These are phyloP conservation scores for Fraxinus greggii DNA, from an alignment of 305 asterid species.

Conservation along the genomic window DNA sequence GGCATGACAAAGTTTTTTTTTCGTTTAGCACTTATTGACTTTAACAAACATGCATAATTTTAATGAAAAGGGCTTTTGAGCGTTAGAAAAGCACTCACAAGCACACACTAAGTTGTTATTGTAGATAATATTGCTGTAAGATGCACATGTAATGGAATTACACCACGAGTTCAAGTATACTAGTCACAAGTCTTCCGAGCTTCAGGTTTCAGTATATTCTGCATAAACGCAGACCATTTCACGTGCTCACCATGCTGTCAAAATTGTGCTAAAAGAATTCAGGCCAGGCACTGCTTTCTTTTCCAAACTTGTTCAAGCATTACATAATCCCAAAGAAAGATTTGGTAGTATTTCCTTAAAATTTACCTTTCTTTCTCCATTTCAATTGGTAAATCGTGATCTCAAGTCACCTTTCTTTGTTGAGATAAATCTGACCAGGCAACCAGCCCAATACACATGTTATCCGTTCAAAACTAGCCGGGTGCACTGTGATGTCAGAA, in stretches of 20 bases:
- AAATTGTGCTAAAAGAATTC: background rate
- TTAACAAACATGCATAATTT: background rate
- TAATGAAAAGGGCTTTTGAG: background rate
- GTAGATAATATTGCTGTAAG: background rate
- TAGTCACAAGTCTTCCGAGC: background rate
- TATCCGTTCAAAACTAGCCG: background rate
- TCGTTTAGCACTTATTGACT: background rate
- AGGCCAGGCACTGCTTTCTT: background rate
- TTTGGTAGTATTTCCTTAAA: background rate
- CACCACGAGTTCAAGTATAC: background rate
- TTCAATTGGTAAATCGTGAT: background rate
- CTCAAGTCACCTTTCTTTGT: background rate
- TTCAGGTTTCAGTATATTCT: background rate
- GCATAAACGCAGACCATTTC: background rate
- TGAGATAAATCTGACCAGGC: background rate
- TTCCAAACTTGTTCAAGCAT: background rate
- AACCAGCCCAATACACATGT: background rate
- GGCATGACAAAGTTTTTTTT: background rate
- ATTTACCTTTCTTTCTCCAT: background rate
- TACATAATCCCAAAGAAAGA: background rate
- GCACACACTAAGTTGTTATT: background rate
- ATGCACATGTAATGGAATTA: background rate
- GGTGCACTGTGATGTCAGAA: background rate
- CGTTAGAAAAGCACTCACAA: background rate
- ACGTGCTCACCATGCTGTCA: background rate